Percentiles rank a stretch among this genome's conserved stretches.
These are phyloP conservation scores for Phytopythium sindhum DNA, from an alignment of 352 stramenopile species.

Conservation along the genomic window DNA sequence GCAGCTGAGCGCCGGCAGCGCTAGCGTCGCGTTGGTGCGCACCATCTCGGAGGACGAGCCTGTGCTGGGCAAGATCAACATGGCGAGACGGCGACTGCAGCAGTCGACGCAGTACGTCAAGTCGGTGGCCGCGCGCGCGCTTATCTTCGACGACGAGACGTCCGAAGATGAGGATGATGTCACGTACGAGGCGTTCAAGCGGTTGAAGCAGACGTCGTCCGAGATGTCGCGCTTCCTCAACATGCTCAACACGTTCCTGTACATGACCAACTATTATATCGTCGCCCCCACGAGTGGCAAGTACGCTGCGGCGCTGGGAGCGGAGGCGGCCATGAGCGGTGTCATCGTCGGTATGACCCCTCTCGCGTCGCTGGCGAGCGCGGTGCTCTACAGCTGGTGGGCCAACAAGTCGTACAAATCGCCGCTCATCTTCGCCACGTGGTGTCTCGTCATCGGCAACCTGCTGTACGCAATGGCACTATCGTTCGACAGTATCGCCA, in stretches of 20 bases:
- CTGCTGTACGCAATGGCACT: slow-evolving; percentile 83
- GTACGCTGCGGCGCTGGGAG: slow-evolving; percentile 90
- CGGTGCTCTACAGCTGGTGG: slow-evolving; percentile 94
- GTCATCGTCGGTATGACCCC: slow-evolving; percentile 97
- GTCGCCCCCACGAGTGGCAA: slow-evolving; percentile 92
- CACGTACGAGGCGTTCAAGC: slow-evolving; percentile 55
- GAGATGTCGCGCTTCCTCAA: slow-evolving; percentile 89
- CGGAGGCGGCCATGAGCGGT: slow-evolving; percentile 84
- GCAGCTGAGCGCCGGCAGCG: slow-evolving; percentile 20
- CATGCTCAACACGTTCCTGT: slow-evolving; percentile 94
- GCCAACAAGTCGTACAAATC: slow-evolving; percentile 88
- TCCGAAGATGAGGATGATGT: slow-evolving; percentile 82
- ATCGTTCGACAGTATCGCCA: slow-evolving; percentile 73
- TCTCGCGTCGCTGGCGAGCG: slow-evolving; percentile 91
- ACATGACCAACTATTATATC: slow-evolving; percentile 99
- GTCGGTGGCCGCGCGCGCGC: slow-evolving; percentile 69
- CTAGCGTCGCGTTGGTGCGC: slow-evolving; percentile 29
- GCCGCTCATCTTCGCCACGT: slow-evolving; percentile 80
- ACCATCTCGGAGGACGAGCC: slow-evolving; percentile 77
- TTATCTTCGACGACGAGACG: slow-evolving; percentile 82
- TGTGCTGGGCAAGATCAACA: slow-evolving; percentile 64
- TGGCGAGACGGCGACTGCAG: slow-evolving; percentile 61
- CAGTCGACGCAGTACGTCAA: slow-evolving; percentile 86
- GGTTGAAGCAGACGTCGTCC: slow-evolving; percentile 32
- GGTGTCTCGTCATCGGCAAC: slow-evolving; percentile 85